Evolutionary conservation across 305 asterid species (phyloP).

Genomic region (Striga hermonthica): DNA sequence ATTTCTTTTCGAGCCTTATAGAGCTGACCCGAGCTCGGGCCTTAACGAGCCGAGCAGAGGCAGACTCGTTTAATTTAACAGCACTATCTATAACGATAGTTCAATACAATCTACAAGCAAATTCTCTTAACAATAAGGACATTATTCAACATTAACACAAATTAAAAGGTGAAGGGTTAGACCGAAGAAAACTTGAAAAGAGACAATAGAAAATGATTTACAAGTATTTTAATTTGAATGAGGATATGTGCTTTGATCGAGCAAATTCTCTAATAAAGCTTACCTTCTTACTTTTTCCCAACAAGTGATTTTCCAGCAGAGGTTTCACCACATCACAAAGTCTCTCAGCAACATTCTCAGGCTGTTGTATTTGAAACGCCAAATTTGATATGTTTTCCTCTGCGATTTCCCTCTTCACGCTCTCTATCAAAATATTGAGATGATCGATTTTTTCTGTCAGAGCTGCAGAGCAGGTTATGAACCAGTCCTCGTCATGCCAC

Average conservation of each 20-base stretch:
- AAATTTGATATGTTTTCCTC: constrained; percentile 28
- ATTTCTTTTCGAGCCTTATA: no score
- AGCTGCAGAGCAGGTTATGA: constrained; percentile 36
- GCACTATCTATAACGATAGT: no score
- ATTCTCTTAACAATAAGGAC: no score
- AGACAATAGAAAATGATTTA: no score
- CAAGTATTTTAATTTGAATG: no score
- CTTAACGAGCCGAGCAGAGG: no score
- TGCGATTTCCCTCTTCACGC: constrained; percentile 33
- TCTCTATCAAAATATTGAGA: constrained; percentile 34
- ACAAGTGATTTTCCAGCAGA: constrained; percentile 36
- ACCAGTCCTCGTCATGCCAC: constrained; percentile 47
- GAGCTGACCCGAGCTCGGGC: no score
- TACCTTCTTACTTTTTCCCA: constrained; percentile 43
- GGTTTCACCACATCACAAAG: constrained; percentile 39
- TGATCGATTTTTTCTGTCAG: constrained; percentile 39
- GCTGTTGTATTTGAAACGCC: constrained; percentile 31
- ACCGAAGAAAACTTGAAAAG: no score
- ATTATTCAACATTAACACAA: background rate
- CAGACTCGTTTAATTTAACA: no score
- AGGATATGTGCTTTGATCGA: no score
- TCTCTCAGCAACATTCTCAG: constrained; percentile 38
- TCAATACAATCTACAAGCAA: no score
- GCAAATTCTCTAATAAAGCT: constrained; percentile 17
- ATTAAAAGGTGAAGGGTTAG: no score